These are phyloP conservation scores for Agaricus blazei DNA, from an alignment of 768 basidiomycete species.

Conservation along the genomic window DNA sequence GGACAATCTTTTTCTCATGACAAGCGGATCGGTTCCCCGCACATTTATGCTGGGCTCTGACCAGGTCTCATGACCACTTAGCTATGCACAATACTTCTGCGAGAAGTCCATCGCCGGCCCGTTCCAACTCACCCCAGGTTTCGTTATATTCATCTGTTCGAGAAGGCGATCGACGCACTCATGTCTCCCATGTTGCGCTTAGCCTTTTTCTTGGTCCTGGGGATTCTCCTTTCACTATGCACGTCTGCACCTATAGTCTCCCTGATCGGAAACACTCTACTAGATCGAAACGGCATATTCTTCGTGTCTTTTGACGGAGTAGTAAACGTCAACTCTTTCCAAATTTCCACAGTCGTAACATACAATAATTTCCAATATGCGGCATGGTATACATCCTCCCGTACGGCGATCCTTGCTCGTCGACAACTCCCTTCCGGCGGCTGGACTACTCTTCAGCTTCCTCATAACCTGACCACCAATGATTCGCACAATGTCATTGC, in stretches of 20 bases:
- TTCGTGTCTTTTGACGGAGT: slow-evolving; percentile 43
- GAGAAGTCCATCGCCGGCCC: too few relatives aligned
- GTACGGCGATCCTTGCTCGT: slow-evolving; percentile 33
- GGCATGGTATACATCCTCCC: slow-evolving; percentile 41
- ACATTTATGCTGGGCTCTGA: too few relatives aligned
- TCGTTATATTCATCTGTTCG: too few relatives aligned
- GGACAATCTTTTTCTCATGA: too few relatives aligned
- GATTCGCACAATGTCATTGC: slow-evolving; percentile 43
- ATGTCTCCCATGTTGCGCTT: too few relatives aligned
- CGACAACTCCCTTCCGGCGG: slow-evolving; percentile 33
- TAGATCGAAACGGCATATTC: slow-evolving; percentile 37
- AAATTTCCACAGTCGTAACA: slow-evolving; percentile 36
- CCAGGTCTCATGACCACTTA: too few relatives aligned
- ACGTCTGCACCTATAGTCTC: slow-evolving; percentile 34
- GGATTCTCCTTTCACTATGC: not conserved
- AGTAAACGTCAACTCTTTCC: slow-evolving; percentile 44
- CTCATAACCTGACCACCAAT: slow-evolving; percentile 32
- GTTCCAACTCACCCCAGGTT: too few relatives aligned
- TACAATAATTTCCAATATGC: slow-evolving; percentile 36
- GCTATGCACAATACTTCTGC: too few relatives aligned
- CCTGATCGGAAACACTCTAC: slow-evolving; percentile 29
- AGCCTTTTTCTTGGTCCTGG: not conserved
- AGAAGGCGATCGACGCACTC: too few relatives aligned
- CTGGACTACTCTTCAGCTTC: slow-evolving; percentile 38
- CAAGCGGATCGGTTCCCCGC: too few relatives aligned